Base-by-base conservation (phyloP, 768 basidiomycete genomes). In the Mycena maculata region DNA sequence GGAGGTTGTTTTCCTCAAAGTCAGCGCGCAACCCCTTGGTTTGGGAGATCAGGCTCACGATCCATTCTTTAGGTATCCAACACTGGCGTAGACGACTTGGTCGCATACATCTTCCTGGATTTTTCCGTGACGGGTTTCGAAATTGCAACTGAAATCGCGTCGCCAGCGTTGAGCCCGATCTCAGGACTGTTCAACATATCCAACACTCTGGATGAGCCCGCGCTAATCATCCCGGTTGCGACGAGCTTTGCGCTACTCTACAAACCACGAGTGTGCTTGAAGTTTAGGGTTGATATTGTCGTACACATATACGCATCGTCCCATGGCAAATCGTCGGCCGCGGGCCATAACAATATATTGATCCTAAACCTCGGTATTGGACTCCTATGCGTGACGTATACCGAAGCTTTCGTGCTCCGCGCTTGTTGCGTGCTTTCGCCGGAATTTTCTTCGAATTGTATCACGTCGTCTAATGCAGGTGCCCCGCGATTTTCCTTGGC, bases 1-100 rank as follows among this genome's bases (percentile, higher is more conserved):
- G 3, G 71, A 76, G 41, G 71, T 76, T 22, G 74, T 79, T 13
- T 79, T 76, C 66, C 65, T 80, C 41, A 80, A 81, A 74, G 79
- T 79, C 30, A n/a, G 57, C 45, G 4, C 56, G 23, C 4, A 42
- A 31, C 18, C 25, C 16, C 9, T 50, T 38, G 23, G 27, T 23
- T 39, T 22, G 30, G 16, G 13, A 27, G 49, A 11, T 31, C 62
- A 42, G 39, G 47, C 33, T 25, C 36, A 47, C 41, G 15, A 27
- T 23, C 2, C 25, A 23, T 39, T 42, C 33, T 33, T 39, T 38
- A 80, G 80, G 78, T 81, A 13, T 71, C 78, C 23, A 78, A 79
- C 60, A 74, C 77, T 15, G 76, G 77, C 6, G 60, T 62, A 10
- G 61, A 54, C 20, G 80, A 78, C 60, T 76, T 79, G 16, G 76